These are phyloP conservation scores for Arthrocladium fulminans DNA, from an alignment of 2,329 filamentous ascomycete genomes.

Conservation along the genomic window DNA sequence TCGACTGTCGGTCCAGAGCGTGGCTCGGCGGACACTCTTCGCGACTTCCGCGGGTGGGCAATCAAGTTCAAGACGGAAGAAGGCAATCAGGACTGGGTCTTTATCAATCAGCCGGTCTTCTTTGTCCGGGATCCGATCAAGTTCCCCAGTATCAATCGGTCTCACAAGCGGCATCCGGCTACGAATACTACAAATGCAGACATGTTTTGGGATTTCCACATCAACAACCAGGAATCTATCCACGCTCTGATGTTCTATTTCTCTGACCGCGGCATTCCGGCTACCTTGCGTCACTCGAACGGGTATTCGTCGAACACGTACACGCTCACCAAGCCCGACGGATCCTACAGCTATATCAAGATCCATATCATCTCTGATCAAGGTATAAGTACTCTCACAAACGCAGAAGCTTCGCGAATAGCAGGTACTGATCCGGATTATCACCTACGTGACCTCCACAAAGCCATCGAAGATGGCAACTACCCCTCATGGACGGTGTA, in stretches of 20 bases:
- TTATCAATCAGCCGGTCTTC: constrained; percentile 52
- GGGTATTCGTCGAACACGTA: constrained; percentile 59
- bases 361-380: constrained; percentile 57
- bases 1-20: constrained; percentile 40
- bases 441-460: constrained; percentile 55
- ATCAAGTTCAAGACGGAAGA: constrained; percentile 47
- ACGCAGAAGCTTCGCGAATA: constrained; percentile 48
- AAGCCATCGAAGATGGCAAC: constrained; percentile 53
- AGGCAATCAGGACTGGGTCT: constrained; percentile 45
- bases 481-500: constrained; percentile 56
- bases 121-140: constrained; percentile 63
- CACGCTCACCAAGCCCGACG: constrained; percentile 58
- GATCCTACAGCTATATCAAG: constrained; percentile 57
- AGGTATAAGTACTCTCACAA: constrained; percentile 52
- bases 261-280: constrained; percentile 57
- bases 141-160: constrained; percentile 65
- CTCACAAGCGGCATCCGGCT: constrained; percentile 64
- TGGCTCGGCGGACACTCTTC: constrained; percentile 40
- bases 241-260: constrained; percentile 60
- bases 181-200: constrained; percentile 61
- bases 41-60: constrained; percentile 43
- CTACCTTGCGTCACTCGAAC: constrained; percentile 58
- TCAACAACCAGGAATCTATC: constrained; percentile 52
- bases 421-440: constrained; percentile 53
- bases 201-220: constrained; percentile 60